Evolutionary conservation across 2,329 filamentous ascomycete species (phyloP).

Genomic region (Verticillium tricorpus): DNA sequence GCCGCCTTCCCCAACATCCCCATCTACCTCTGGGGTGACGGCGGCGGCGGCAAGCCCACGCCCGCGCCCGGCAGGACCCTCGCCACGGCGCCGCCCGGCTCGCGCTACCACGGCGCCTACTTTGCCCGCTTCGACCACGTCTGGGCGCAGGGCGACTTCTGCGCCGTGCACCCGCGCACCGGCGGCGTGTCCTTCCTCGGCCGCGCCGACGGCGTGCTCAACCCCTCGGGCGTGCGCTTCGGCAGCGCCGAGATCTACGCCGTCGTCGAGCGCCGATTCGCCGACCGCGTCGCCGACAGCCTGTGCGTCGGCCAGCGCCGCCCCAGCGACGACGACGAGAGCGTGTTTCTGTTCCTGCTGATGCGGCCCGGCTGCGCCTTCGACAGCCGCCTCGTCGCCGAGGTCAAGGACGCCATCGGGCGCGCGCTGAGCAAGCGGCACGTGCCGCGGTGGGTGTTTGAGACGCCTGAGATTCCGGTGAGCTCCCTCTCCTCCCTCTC

Average conservation of each 20-base stretch:
- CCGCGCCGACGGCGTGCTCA: constrained; percentile 73
- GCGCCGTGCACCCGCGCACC: constrained; percentile 64
- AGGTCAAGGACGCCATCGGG: constrained; percentile 61
- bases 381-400: constrained; percentile 46
- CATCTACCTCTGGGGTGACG: constrained; percentile 58
- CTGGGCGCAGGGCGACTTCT: constrained; percentile 83
- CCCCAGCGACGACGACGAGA: constrained; percentile 49
- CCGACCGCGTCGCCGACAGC: constrained; percentile 60
- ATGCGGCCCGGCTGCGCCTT: constrained; percentile 55
- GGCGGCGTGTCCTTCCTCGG: constrained; percentile 63
- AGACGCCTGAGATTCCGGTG: constrained; percentile 77
- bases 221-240: constrained; percentile 74
- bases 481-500: constrained; percentile 24
- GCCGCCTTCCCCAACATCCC: constrained; percentile 73
- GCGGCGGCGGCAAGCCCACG: constrained; percentile 11
- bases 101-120: constrained; percentile 56
- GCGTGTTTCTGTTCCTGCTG: constrained; percentile 50
- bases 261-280: constrained; percentile 64
- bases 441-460: constrained; percentile 74
- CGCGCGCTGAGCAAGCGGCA: constrained; percentile 67
- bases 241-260: constrained; percentile 77
- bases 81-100: constrained; percentile 35
- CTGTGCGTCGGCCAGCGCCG: constrained; percentile 76
- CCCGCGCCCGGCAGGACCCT: constrained; percentile 10
- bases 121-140: constrained; percentile 61